A percentile compares a stretch with the other conserved stretches of the same genome.
These are phyloP conservation scores for Zygotorulaspora danielsina DNA, from an alignment of 805 yeast species.

Conservation along the genomic window DNA sequence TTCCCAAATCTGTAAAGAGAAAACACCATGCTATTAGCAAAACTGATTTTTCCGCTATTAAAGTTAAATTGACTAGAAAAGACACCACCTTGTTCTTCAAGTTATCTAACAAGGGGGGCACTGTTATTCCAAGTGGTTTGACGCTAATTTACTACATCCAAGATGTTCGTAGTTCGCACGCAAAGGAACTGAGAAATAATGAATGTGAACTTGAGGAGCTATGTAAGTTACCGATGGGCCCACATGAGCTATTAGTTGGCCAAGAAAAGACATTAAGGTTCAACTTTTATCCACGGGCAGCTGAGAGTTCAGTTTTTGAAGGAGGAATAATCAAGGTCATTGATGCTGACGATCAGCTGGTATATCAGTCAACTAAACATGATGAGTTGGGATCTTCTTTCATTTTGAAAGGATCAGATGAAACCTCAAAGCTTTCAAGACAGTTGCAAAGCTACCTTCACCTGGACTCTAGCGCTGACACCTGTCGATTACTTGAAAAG, in stretches of 20 bases:
- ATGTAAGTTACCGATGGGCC: conserved; percentile 22
- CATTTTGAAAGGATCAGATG: neutral
- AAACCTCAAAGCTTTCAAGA: neutral
- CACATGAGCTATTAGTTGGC: conserved; percentile 21
- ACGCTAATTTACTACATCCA: conserved; percentile 12
- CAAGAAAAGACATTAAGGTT: conserved; percentile 15
- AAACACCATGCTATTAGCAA: neutral
- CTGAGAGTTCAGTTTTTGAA: conserved; percentile 13
- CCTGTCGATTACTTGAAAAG: conserved; percentile 5
- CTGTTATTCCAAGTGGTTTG: conserved; percentile 15
- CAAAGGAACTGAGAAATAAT: neutral
- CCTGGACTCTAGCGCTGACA: conserved; percentile 1
- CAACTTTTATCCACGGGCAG: conserved; percentile 15
- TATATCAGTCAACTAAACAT: conserved; percentile 9
- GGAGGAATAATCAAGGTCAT: conserved; percentile 15
- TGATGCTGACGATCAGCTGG: conserved; percentile 11
- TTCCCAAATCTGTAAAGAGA: neutral
- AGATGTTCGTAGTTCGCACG: conserved; percentile 3
- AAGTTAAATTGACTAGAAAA: conserved; percentile 15
- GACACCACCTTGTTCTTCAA: conserved; percentile 20
- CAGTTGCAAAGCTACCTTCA: neutral
- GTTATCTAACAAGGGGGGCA: conserved; percentile 11
- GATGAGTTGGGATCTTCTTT: conserved; percentile 4
- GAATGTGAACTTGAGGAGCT: conserved; percentile 6
- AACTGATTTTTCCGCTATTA: neutral